A percentile compares a stretch with the other conserved stretches of the same genome.
phyloP scores from a whole-genome alignment of 805 yeast species.

The Teunomyces kruisii region DNA sequence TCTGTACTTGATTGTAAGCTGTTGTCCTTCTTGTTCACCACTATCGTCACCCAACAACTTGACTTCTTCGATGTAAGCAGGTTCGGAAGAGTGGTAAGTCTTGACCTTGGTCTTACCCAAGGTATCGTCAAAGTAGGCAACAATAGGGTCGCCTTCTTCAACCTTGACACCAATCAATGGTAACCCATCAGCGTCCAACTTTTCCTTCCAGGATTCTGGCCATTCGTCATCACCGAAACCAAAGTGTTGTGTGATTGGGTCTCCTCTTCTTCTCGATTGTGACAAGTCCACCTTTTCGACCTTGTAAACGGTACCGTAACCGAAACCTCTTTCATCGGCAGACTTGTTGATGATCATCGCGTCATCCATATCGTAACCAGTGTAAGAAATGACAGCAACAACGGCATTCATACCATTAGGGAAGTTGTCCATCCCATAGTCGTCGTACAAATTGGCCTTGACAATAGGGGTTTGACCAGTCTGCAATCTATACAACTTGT shows the following conservation, averaged over 20 bases:
- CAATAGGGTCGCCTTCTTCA: conserved; percentile 94
- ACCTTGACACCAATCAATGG: conserved; percentile 86
- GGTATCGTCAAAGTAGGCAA: conserved; percentile 89
- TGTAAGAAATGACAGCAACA: conserved; percentile 97
- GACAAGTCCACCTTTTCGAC: conserved; percentile 88
- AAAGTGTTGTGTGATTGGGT: conserved; percentile 89
- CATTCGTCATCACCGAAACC: conserved; percentile 93
- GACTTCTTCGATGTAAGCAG: conserved; percentile 94
- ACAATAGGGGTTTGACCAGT: conserved; percentile 97
- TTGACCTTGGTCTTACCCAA: conserved; percentile 87
- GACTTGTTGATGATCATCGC: conserved; percentile 98
- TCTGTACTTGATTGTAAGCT: conserved; percentile 83
- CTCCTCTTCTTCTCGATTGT: conserved; percentile 79
- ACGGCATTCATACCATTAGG: conserved; percentile 99
- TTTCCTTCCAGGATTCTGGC: conserved; percentile 89
- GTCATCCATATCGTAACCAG: conserved; percentile 99
- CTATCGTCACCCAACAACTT: conserved; percentile 83
- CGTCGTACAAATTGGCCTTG: conserved; percentile 88
- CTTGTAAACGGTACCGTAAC: conserved; percentile 94
- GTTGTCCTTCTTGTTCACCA: conserved; percentile 77
- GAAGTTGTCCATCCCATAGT: conserved; percentile 96
- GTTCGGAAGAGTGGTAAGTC: conserved; percentile 90
- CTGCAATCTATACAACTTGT: conserved; percentile 89
- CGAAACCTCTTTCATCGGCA: conserved; percentile 97
- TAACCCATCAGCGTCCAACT: conserved; percentile 87